Evolutionary conservation across 2,329 filamentous ascomycete genomes (phyloP), one percentile per base, ranked within the genome.

Genomic region (Aureobasidium leucospermi): DNA sequence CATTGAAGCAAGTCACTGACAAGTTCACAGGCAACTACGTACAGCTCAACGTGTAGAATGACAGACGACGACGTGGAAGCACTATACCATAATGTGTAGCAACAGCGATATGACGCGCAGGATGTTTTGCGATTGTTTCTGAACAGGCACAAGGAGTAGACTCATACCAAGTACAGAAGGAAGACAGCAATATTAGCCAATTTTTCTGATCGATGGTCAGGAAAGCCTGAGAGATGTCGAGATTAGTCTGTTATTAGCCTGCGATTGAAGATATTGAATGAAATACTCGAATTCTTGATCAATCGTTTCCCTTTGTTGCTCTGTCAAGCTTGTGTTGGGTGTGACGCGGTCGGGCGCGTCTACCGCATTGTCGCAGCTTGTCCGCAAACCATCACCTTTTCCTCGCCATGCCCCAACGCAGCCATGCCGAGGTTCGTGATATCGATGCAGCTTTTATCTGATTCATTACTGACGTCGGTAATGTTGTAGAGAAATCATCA

Each of bases 401-500:
- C 39, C 39, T 43, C 11, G 52, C 41, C 23, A 42, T 57, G 52
- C 52, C 41, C 41, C 19, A 19, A 48, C 34, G 43, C 43, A 47
- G 55, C 43, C 38, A 58, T 58, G 55, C 55, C 55, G 55, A 47
- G 55, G 55, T 58, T 29, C 39, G 55, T 58, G 4, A 15, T 56
- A 13, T 28, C 11, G 1, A 10, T 2, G 10, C 10, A 9, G 23
- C 13, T 28, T 3, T 32, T 13, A 6, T 15, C 9, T 58, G 34
- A 41, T 6, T 38, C 6, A 8, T 2, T 2, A 45, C 46, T 53
- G 3, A 51, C 51, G 45, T 59, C 65, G 51, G 67, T 63, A 58
- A 10, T 31, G 6, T 6, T 32, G 1, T 68, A 96, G 94, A 77
- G 94, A 99, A 84, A 99, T 99, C 70, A 99, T 99, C 76, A 99